A percentile compares a stretch with the other conserved stretches of the same genome.
These are phyloP conservation scores for Polymyxa betae DNA, from an alignment of 208 protist species.

Conservation along the genomic window DNA sequence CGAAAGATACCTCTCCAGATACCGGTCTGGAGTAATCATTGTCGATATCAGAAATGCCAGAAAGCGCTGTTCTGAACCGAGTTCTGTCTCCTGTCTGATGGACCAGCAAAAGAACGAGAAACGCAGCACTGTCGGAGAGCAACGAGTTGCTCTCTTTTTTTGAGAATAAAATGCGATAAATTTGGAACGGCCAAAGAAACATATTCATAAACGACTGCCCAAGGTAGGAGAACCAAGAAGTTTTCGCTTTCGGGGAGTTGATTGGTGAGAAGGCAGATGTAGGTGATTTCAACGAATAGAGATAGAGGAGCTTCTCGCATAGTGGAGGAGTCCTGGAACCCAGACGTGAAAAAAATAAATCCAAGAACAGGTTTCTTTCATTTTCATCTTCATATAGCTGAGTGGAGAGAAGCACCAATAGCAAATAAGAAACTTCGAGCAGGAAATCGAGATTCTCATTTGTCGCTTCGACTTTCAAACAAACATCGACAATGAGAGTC, in stretches of 20 bases:
- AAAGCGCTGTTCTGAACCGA: not conserved
- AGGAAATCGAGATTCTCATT: not conserved
- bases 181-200: conserved; percentile 47
- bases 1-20: not conserved
- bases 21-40: not conserved
- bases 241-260: not conserved
- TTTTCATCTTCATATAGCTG: not conserved
- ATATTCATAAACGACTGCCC: not conserved
- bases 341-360: not conserved
- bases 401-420: conserved; percentile 26
- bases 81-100: not conserved
- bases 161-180: conserved; percentile 9
- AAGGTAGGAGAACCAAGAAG: not conserved
- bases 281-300: not conserved
- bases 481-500: not conserved
- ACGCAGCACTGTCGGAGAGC: conserved; percentile 31
- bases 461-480: not conserved
- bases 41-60: not conserved
- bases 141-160: not conserved
- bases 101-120: not conserved
- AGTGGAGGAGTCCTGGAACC: not conserved
- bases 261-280: not conserved
- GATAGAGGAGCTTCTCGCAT: not conserved
- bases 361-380: conserved; percentile 5
- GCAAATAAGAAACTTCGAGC: not conserved